Evolutionary conservation across 1,139 yeast species (phyloP).

Genomic region (Magnusiomyces sp.): DNA sequence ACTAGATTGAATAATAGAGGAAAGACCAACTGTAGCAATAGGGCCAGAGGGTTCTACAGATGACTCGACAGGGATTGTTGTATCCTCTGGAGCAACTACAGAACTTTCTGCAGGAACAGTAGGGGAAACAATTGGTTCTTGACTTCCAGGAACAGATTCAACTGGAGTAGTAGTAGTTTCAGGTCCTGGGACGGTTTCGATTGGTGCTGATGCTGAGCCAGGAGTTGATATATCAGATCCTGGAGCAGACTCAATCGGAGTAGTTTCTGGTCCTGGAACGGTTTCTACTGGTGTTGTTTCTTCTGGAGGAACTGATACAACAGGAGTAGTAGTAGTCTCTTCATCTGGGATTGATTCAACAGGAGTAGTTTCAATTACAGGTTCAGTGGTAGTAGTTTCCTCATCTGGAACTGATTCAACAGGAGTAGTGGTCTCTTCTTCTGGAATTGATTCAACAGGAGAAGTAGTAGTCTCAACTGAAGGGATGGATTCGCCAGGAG

Average conservation of each 20-base stretch:
- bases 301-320: neutral
- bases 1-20: constrained; percentile 9
- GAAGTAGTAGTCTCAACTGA: neutral
- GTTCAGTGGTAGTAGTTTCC: neutral
- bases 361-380: neutral
- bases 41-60: neutral
- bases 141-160: neutral
- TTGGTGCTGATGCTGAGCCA: constrained; percentile 7
- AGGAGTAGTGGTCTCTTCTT: neutral
- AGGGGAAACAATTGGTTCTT: neutral
- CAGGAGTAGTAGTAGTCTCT: neutral
- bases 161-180: constrained; percentile 1
- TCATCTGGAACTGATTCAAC: neutral
- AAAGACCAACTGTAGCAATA: constrained; percentile 8
- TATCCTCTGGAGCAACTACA: neutral
- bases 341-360: neutral
- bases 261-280: constrained; percentile 1
- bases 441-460: neutral
- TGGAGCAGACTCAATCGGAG: constrained; percentile 4
- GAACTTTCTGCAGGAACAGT: neutral
- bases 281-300: constrained; percentile 1
- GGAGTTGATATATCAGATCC: constrained; percentile 8
- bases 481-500: constrained; percentile 5
- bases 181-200: constrained; percentile 5
- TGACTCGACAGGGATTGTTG: too few relatives aligned